Evolutionary conservation across 208 protist species (phyloP), one percentile per base, ranked within the genome.

Genomic region (Trypanosoma lewisi): DNA sequence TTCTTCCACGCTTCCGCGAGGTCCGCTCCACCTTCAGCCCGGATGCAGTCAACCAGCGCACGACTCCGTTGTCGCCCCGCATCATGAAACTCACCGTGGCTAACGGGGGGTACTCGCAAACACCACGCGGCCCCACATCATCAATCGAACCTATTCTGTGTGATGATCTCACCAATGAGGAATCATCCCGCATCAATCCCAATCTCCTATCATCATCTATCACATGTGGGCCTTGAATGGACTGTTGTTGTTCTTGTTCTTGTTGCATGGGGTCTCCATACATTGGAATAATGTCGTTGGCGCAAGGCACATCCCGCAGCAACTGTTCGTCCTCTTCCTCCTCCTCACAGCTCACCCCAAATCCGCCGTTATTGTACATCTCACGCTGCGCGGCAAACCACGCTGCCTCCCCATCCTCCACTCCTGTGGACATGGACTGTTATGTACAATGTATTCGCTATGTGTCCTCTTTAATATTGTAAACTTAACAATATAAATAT

Each of bases 31-130:
- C 9, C 9, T 65, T 23, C 39, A 76, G 31, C 2, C 53, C 62
- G 2, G 77, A 67, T 19, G 72, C 67, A 17, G 85, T 88, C 37
- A 90, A 62, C 82, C 86, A 89, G 16, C 81, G 73, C 36, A 75
- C 68, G 16, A 54, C 58, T 11, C 86, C 86, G 55, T 82, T 73
- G 53, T 93, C 86, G 17, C 86, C 83, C 28, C 75, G 64, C 23
- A 88, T 56, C 57, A 88, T 71, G 71, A 88, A 83, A 44, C 76
- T 80, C n/a, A 56, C 19, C 31, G 23, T 14, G 17, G 63, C 16
- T 7, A 51, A 50, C 12, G 75, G 76, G 25, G 79, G 75, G 34
- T 75, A 52, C 17, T 4, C 51, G 27, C 62, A 70, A 23, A 75
- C 42, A 27, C 73, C 73, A 25, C 62, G 39, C 21, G 21, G 0